A percentile compares a stretch with the other conserved stretches of the same genome.
These are phyloP conservation scores for Umbelopsis sp. DNA, from an alignment of 371 early-diverging fungal species.

Conservation along the genomic window DNA sequence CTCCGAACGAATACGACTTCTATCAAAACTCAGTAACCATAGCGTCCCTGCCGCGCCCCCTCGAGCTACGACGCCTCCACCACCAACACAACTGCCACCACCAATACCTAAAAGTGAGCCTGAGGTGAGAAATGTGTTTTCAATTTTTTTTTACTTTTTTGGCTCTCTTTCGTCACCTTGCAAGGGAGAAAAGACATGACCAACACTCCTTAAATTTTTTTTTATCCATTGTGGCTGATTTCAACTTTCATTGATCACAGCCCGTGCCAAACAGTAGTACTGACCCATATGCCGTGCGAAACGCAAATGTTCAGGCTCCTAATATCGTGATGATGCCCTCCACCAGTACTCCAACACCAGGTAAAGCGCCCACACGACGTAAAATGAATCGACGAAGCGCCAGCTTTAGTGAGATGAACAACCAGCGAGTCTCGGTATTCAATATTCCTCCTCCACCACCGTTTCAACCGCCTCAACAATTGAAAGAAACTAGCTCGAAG, in stretches of 20 bases:
- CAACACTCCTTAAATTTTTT: not conserved
- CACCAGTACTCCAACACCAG: constrained; percentile 10
- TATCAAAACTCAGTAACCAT: constrained; percentile 4
- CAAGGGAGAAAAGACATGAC: not conserved
- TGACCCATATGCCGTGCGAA: not conserved
- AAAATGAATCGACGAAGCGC: constrained; percentile 1
- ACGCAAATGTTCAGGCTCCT: not conserved
- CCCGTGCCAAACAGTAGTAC: not conserved
- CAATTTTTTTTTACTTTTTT: not conserved
- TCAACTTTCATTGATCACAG: not conserved
- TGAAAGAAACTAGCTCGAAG: not conserved
- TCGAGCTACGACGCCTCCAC: not conserved
- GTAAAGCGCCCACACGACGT: not conserved
- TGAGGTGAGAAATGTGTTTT: not conserved
- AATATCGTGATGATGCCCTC: not conserved
- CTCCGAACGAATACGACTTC: constrained; percentile 15
- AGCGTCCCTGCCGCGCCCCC: not conserved
- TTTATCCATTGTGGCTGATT: not conserved
- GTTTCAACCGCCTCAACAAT: constrained; percentile 11
- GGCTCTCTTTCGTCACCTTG: not conserved
- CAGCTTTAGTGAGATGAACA: not conserved
- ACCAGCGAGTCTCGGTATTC: not conserved
- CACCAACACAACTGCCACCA: not conserved
- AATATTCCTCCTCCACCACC: constrained; percentile 16
- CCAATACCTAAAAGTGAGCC: not conserved